Base-by-base conservation (phyloP, 2,329 filamentous ascomycete genomes). In the Colletotrichum eremochloae region DNA sequence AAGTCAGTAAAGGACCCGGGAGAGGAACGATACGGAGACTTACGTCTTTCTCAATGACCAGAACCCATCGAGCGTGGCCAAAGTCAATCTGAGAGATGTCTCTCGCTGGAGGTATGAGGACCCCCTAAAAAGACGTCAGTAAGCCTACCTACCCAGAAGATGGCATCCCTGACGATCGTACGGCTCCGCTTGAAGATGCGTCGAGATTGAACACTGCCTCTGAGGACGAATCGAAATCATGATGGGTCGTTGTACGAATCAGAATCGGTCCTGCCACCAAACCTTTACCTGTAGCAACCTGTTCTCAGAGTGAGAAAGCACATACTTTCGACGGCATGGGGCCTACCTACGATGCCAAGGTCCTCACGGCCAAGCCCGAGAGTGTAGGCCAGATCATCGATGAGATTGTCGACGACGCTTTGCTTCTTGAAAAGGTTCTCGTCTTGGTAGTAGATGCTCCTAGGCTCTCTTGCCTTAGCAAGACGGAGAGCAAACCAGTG, bases 21-120 rank as follows among this genome's bases (percentile, higher is more conserved):
- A 24, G 8, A 42, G 11, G 36, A 11, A n/a, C 3, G 12, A 12
- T n/a, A 8, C 12, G 3, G 15, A 5, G 24, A 68, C 80, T 69
- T 75, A 90, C 92, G 84, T 96, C 94, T 81, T 96, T 96, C 78
- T 96, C 94, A 63, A 96, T 87, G 0, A 96, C 87, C 0, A 96
- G 82, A 55, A 95, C 83, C 92, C 92, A 95, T 66, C 83, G 83
- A 2, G 87, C 81, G 1, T 77, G 71, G 0, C 79, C 78, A n/a
- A 91, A 79, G 50, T 89, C 80, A 1, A 93, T 76, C 2, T 78
- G 78, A 0, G 85, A 81, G 15, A 91, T 83, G 0, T 86, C 84
- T 62, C 82, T 83, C 2, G 85, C 75, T 8, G 83, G 82, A 0
- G 93, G 92, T 11, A 96, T 84, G 0, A 92, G 81, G 6, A 87